phyloP scores from a whole-genome alignment of 23 red algal genomes.

The Gracilariopsis chorda region DNA sequence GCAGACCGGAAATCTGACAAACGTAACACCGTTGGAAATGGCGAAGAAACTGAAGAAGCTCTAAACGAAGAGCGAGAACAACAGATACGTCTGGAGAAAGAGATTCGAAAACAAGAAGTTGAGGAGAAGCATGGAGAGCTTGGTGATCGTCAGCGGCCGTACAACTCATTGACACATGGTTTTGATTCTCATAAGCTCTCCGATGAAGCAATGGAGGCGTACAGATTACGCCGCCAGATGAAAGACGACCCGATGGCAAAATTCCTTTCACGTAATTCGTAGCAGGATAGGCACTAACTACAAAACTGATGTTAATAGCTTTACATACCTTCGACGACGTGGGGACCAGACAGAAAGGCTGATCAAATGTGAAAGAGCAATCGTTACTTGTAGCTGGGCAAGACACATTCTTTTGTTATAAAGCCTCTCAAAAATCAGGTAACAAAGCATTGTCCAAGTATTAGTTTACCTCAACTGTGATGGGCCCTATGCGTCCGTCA shows the following conservation, averaged over 20 bases:
- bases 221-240: slow-evolving; percentile 42
- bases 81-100: slow-evolving; percentile 24
- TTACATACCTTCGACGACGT: no score
- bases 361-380: no score
- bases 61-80: neutral
- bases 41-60: neutral
- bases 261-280: slow-evolving; percentile 11
- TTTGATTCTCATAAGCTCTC: neutral
- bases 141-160: neutral
- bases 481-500: slow-evolving; percentile 49
- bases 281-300: no score
- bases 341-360: no score
- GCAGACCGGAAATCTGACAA: neutral
- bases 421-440: no score
- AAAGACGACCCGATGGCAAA: slow-evolving; percentile 50
- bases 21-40: neutral
- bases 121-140: neutral
- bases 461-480: neutral
- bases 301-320: neutral
- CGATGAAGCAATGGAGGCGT: slow-evolving; percentile 47
- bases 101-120: slow-evolving; percentile 22
- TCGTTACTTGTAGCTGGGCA: neutral
- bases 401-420: no score
- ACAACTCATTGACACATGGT: neutral
- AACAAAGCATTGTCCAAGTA: neutral